Base-by-base conservation (phyloP, 352 stramenopile genomes). In the Globisporangium cederbergense region DNA sequence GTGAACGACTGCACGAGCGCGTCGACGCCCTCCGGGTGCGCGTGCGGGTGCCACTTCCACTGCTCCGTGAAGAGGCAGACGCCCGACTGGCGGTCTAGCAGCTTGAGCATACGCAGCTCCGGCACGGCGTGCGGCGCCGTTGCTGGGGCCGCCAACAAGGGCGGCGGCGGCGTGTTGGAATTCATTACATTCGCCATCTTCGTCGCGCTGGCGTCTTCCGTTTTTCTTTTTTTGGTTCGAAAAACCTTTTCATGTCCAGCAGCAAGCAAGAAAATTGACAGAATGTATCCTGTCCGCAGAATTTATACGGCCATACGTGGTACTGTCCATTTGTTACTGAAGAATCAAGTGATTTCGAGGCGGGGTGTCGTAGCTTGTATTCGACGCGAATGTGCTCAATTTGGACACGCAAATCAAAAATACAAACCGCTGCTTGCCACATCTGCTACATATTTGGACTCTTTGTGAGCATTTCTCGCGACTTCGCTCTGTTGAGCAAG, bases 1-100 rank as follows among this genome's bases (percentile, higher is more conserved):
- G 76, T 86, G 60, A 95, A 90, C 42, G 81, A 90, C 70, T 91
- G 82, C 28, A 95, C 82, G 32, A 95, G 80, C 56, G 86, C 74
- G 55, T 92, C 79, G 13, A 92, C 73, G 16, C 83, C 84, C 43
- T 93, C 83, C 3, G 72, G 78, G 38, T 92, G 81, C 16, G 81
- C 86, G 50, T 91, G 77, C 20, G 81, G 70, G 42, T 90, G 73
- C 86, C 86, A 95, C 60, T 91, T 89, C 86, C 86, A 95, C 60
- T 88, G 78, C 47, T 88, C 71, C 34, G 82, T 86, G 68, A 92
- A 95, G 38, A 93, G 52, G 63, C 82, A 91, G 46, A 85, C 73
- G n/a, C 83, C 81, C 18, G 81, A 89, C 43, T 75, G 64, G 54
- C 77, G 77, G 52, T 90, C 80, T 54, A 91, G 68, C 60, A 94